Evolutionary conservation across 495 filamentous ascomycete genomes (phyloP).

Genomic region (Cetradonia linearis): DNA sequence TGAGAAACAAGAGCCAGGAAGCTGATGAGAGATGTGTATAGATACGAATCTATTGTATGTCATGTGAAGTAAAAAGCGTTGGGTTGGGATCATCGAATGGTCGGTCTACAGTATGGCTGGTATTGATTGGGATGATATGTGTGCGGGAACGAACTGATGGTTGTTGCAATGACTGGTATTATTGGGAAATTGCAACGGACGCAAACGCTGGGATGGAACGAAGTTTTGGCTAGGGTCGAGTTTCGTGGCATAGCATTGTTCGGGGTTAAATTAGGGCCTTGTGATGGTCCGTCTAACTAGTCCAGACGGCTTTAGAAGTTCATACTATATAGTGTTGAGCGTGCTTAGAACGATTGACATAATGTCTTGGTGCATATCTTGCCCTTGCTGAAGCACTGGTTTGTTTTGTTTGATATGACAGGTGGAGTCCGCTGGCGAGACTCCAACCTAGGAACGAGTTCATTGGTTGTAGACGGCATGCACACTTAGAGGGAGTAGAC

Average conservation of each 20-base stretch:
- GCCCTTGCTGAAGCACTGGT: no score
- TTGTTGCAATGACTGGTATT: background rate
- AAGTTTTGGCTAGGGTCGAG: background rate
- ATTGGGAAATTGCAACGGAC: background rate
- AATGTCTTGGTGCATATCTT: no score
- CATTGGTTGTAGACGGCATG: no score
- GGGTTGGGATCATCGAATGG: background rate
- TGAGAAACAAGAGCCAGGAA: background rate
- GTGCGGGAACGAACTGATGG: background rate
- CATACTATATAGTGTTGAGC: no score
- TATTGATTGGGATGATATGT: background rate
- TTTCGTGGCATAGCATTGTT: background rate
- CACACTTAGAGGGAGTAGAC: no score
- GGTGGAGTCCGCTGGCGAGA: background rate
- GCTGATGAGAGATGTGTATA: background rate
- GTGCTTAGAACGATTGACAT: background rate
- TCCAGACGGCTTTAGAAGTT: background rate
- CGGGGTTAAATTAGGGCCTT: background rate
- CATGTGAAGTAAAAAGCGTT: slow-evolving; percentile 12
- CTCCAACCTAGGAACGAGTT: no score
- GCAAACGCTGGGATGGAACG: background rate
- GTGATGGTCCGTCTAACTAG: background rate
- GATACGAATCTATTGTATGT: slow-evolving; percentile 20
- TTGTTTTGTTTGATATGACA: background rate
- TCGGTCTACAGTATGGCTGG: background rate